Base-by-base conservation (phyloP, 345 rosid species). In the Trapa bicornis region DNA sequence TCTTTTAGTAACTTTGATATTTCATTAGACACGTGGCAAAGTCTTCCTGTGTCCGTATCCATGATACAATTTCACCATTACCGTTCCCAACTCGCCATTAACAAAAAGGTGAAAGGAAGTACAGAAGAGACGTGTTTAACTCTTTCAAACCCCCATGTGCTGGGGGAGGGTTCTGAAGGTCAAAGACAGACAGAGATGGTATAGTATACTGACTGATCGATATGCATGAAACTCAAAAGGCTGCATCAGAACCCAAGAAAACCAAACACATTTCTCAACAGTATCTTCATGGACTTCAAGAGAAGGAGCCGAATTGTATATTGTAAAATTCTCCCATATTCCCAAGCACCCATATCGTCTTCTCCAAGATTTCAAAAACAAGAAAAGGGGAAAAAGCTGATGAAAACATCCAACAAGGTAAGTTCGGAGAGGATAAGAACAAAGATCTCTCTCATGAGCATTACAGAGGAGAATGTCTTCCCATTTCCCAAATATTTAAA, bases 391-490 rank as follows among this genome's bases (percentile, higher is more conserved):
- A 47, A 64, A 43, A 50, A 60, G 58, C 3, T 3, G 42, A 3
- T 3, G 43, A 41, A 50, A 72, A 63, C 37, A 47, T 74, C 87
- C 81, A 73, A 82, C 81, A 79, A 77, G 70, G 75, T 77, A 80
- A 82, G 69, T 82, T 68, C 76, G 68, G 78, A 83, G 76, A 73
- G n/a, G 52, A 47, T 50, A 54, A 73, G 71, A 57, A 52, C 68
- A 69, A 56, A 43, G 50, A 29, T 64, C 67, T 47, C 52, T 64
- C 67, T 47, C 52, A 35, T 29, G 74, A 75, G 75, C 79, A 76
- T 56, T 11, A 71, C 53, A 76, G 80, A 82, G 85, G 79, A 77
- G 82, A 80, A 84, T 76, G 85, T 80, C 76, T 6, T 70, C 71
- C 36, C 70, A 66, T 58, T 75, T 76, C 22, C 67, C 45, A 70